These are phyloP conservation scores for Kwoniella heveanensis DNA, from an alignment of 768 basidiomycete genomes.

Conservation along the genomic window DNA sequence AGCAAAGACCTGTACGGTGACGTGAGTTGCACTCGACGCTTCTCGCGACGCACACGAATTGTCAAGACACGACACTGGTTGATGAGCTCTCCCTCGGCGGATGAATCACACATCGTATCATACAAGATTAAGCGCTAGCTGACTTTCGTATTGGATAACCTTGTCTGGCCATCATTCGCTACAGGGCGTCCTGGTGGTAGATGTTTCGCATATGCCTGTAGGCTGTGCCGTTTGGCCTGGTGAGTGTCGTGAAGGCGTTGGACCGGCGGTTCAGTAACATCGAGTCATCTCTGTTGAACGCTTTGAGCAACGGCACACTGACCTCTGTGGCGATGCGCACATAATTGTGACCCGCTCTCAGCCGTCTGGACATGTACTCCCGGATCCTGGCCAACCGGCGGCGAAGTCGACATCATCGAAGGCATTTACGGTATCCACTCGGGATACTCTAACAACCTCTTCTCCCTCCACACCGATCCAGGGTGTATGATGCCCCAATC, in stretches of 20 bases:
- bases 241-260: not conserved
- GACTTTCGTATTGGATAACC: not conserved
- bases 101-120: no score
- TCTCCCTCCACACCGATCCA: constrained; percentile 58
- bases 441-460: constrained; percentile 53
- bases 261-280: no score
- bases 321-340: no score
- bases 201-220: constrained; percentile 23
- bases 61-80: no score
- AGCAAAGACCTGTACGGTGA: constrained; percentile 21
- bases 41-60: no score
- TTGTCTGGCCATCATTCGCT: no score
- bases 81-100: no score
- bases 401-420: constrained; percentile 58
- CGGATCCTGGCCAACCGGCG: constrained; percentile 38
- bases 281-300: no score
- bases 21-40: no score
- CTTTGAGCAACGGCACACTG: no score
- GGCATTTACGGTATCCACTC: constrained; percentile 56
- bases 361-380: constrained; percentile 22
- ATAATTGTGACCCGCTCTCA: no score
- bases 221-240: constrained; percentile 19
- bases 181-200: constrained; percentile 21
- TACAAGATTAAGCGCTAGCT: not conserved
- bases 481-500: constrained; percentile 31